Evolutionary conservation across 495 filamentous ascomycete genomes (phyloP).

Genomic region (Podospora australis): DNA sequence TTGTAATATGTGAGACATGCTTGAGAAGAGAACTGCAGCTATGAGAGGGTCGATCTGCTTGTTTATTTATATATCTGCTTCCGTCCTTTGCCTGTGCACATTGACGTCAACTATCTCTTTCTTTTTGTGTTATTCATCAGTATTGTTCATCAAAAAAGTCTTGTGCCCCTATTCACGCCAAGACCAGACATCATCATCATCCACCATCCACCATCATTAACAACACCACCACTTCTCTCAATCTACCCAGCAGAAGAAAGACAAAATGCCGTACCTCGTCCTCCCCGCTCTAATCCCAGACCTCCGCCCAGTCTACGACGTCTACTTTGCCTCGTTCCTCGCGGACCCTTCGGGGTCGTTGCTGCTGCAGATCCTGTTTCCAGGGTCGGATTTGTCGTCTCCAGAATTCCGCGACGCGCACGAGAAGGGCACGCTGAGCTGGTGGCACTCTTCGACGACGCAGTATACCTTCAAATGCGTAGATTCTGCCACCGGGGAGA

Average conservation of each 20-base stretch:
- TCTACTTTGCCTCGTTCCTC: slow-evolving; percentile 36
- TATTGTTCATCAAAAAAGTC: too few relatives aligned
- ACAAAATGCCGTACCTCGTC: slow-evolving; percentile 31
- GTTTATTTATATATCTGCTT: too few relatives aligned
- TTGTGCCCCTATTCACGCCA: too few relatives aligned
- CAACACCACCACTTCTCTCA: neutral
- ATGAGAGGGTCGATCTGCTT: too few relatives aligned
- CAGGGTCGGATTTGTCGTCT: slow-evolving; percentile 18
- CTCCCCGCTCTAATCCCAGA: slow-evolving; percentile 38
- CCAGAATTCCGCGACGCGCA: slow-evolving; percentile 30
- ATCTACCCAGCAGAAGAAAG: neutral
- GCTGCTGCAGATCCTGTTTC: slow-evolving; percentile 32
- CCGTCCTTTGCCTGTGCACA: too few relatives aligned
- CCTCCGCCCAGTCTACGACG: slow-evolving; percentile 33
- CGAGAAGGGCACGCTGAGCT: slow-evolving; percentile 25
- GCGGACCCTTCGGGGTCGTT: slow-evolving; percentile 14
- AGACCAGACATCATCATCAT: too few relatives aligned
- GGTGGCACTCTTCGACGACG: slow-evolving; percentile 25
- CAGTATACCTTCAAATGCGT: slow-evolving; percentile 37
- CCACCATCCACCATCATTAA: too few relatives aligned
- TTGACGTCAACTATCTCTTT: too few relatives aligned
- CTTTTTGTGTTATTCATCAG: too few relatives aligned
- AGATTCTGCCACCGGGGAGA: slow-evolving; percentile 24
- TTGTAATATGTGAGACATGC: too few relatives aligned
- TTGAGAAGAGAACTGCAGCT: too few relatives aligned